Percentiles rank a stretch among this genome's conserved stretches.
Conservation (phyloP, 2,329 filamentous ascomycete genomes). For the Grosmannia clavigera region DNA sequence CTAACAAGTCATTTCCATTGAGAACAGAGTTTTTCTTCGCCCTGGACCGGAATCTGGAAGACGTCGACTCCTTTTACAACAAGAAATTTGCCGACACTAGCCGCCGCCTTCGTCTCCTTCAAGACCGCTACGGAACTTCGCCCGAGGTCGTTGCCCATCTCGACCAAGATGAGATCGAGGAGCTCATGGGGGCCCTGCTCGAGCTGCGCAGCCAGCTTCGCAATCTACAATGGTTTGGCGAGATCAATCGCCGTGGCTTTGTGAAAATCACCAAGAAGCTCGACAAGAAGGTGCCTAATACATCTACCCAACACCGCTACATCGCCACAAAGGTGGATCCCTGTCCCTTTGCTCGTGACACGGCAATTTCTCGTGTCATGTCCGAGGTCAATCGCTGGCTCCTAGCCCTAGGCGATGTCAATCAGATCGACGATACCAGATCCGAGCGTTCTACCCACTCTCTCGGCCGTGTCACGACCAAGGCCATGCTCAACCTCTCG, state of each 20-base stretch:
- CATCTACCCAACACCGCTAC: slow-evolving; percentile 71
- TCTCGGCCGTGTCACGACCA: slow-evolving; percentile 63
- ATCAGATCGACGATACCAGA: slow-evolving; percentile 60
- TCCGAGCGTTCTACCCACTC: slow-evolving; percentile 67
- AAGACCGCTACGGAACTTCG: slow-evolving; percentile 73
- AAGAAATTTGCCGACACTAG: slow-evolving; percentile 81
- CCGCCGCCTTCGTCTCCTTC: slow-evolving; percentile 71
- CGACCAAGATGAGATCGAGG: slow-evolving; percentile 81
- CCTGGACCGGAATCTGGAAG: slow-evolving; percentile 92
- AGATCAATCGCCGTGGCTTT: slow-evolving; percentile 90
- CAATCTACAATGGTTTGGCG: slow-evolving; percentile 94
- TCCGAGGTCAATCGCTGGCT: slow-evolving; percentile 81
- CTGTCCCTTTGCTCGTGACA: slow-evolving; percentile 71
- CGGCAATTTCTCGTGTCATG: slow-evolving; percentile 34
- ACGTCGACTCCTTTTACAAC: slow-evolving; percentile 94
- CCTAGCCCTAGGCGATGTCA: slow-evolving; percentile 65
- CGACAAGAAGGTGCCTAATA: slow-evolving; percentile 79
- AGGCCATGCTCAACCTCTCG: slow-evolving; percentile 62
- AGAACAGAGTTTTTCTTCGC: slow-evolving; percentile 85
- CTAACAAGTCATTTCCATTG: slow-evolving; percentile 20
- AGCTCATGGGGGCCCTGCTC: slow-evolving; percentile 78
- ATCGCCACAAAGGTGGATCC: slow-evolving; percentile 84
- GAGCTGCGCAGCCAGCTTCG: slow-evolving; percentile 79
- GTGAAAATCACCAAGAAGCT: slow-evolving; percentile 98
- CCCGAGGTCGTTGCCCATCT: slow-evolving; percentile 58